Evolutionary conservation across 2,329 filamentous ascomycete genomes (phyloP), one percentile per base, ranked within the genome.

Genomic region (Neoascochyta sp.): DNA sequence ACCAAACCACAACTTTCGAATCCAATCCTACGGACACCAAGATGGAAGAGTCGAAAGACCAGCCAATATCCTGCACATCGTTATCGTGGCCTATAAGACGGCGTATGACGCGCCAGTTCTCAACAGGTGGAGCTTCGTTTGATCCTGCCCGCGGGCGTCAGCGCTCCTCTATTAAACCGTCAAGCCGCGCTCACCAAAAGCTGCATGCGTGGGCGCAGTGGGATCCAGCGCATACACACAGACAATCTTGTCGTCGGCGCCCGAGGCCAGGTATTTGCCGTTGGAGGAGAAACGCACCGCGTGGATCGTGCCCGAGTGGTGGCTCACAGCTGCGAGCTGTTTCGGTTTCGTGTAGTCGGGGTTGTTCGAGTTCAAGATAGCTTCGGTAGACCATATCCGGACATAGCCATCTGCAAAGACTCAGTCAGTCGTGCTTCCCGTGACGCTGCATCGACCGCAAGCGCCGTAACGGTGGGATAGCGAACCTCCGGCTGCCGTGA

Each of bases 1-100:
- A 96, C 92, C 92, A 98, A 13, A 98, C 84, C 7, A 98, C 92
- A 9, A 98, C 83, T 66, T 98, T 98, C 23, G 92, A 96, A 65
- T 98, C 92, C 47, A 98, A 69, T 2, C 92, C 93, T 15, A 98
- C 92, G 0, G 92, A 96, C 4, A 96, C 89, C 39, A 98, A 70
- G 32, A 98, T 86, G 1, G 90, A 95, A 16, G 89, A 94, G 68
- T 98, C 92, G 57, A 83, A 82, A 12, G 92, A 95, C 92, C 92
- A 98, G 16, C 88, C 92, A 36, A 98, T 71, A 67, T 98, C 93
- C 65, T 98, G 92, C 4, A 98, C 89, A 67, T 98, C 92, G 57
- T 96, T 98, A 55, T 98, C 92, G 61, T 98, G 93, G 10, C 92
- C 93, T 36, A 95, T 92, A 29, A 98, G 71, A 42, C 92, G 82